Base-by-base conservation (phyloP, 1,284 basidiomycete species). In the Vanrija sp. region DNA sequence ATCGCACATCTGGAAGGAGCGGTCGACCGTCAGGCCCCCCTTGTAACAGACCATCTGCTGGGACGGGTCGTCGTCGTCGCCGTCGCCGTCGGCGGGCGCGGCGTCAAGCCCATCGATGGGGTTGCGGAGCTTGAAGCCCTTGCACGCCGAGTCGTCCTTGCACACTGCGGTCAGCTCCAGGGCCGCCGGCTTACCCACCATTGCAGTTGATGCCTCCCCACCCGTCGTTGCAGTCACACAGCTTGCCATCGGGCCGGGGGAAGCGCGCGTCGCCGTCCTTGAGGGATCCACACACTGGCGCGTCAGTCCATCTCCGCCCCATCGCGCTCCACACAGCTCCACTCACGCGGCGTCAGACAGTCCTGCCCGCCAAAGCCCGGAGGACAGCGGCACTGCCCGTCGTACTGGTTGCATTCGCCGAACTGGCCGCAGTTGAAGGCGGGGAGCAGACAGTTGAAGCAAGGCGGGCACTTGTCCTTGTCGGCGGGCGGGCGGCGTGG, bases 181-280 rank as follows among this genome's bases (percentile, higher is more conserved):
- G 15, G 24, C 6, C 36, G 23, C 10, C 22, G 6, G 5, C 10
- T 4, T 8, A 71, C 82, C 59, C 53, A 92, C 91, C 91, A 73
- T 97, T 96, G 77, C 94, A 98, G 70, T 97, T 98, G 62, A 98
- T 87, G 14, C 95, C 94, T 45, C 82, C 83, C 94, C 94, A 98
- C 0, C 93, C 94, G 1, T 92, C 87, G 63, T 87, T 88, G 71
- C 95, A 98, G 31, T 91, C 79, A 75, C 95, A 98, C 8, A 83
- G 75, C 60, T 86, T 80, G 2, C 85, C 87, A 10, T 84, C 82
- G 45, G 86, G 85, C 53, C 93, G 81, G 22, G 92, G 85, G 54
- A 84, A 84, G 18, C 95, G 83, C 53, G 89, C 85, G 45, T 86
- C 84, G 0, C 93, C 92, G 61, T 97, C 91, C 3, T 89, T 85